Evolutionary conservation across 805 yeast genomes (phyloP), one percentile per base, ranked within the genome.

Genomic region (Yamadazyma ubonensis): DNA sequence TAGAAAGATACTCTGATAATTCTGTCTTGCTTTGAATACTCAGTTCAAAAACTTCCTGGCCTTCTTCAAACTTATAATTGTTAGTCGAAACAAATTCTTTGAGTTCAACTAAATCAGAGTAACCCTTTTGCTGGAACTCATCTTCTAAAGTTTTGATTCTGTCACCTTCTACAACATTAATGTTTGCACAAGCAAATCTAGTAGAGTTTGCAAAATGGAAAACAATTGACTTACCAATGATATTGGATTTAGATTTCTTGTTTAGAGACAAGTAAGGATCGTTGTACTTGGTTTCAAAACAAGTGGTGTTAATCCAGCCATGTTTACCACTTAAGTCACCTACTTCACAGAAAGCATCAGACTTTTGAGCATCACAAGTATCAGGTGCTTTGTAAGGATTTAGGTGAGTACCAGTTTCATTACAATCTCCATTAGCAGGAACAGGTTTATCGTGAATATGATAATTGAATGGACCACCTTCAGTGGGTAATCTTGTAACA

Each of bases 311-410:
- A 53, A 84, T 79, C 63, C 65, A 73, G 9, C 91, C 91, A 59
- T 83, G 89, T 57, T 83, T 83, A 31, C 91, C 91, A 25, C 86
- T 76, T 51, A 83, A 75, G 54, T 83, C 90, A 42, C 91, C 91
- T 29, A 83, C 76, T 59, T 80, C 80, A 57, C 88, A 83, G 25
- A 57, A 65, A 6, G 80, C 58, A 58, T 83, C 83, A 49, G 73
- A 67, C 12, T 65, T 65, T 41, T 67, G 65, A 19, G 58, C 49
- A 38, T 73, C 81, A 58, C 87, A 81, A 35, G 67, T 69, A 15
- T 68, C 59, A 7, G 74, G 60, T 5, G 86, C 82, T 39, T 65
- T 55, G 54, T 73, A 82, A 3, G 90, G 90, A 52, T 83, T 81
- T 43, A 83, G 78, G 47, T 79, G 83, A 14, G 58, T 59, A 9